Percentiles rank a stretch among this genome's conserved stretches.
Evolutionary conservation across 371 early-diverging fungal species (phyloP).

Genomic region (Syncephalastrum sp.): DNA sequence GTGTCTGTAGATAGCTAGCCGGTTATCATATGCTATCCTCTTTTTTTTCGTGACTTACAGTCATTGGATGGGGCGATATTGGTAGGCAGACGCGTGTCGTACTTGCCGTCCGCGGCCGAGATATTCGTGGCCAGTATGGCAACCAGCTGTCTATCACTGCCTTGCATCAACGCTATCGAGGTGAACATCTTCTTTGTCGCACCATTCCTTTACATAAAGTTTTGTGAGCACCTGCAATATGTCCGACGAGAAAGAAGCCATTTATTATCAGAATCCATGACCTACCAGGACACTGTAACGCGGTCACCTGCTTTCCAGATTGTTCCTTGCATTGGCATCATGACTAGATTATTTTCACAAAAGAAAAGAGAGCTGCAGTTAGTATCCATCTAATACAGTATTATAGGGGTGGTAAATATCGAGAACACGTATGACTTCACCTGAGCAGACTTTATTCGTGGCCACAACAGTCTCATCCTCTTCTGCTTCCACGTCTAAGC

Average conservation of each 20-base stretch:
- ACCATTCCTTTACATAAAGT: slow-evolving; percentile 3
- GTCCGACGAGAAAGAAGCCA: too few relatives aligned
- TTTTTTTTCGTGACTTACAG: slow-evolving; percentile 3
- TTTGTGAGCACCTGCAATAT: too few relatives aligned
- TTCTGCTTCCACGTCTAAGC: too few relatives aligned
- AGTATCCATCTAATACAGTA: too few relatives aligned
- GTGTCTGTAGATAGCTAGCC: too few relatives aligned
- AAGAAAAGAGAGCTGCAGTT: too few relatives aligned
- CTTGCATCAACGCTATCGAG: slow-evolving; percentile 5
- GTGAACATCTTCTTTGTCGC: neutral
- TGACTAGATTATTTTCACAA: slow-evolving; percentile 1
- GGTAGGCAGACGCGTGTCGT: slow-evolving; percentile 5
- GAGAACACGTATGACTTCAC: too few relatives aligned
- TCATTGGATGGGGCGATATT: slow-evolving; percentile 6
- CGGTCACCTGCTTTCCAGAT: slow-evolving; percentile 12
- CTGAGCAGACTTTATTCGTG: too few relatives aligned
- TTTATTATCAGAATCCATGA: too few relatives aligned
- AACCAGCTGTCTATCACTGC: neutral
- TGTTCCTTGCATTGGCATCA: slow-evolving; percentile 13
- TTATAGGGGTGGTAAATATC: too few relatives aligned
- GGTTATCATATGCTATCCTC: too few relatives aligned
- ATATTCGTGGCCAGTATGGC: slow-evolving; percentile 8
- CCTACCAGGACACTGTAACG: slow-evolving; percentile 9
- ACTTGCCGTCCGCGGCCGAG: slow-evolving; percentile 5
- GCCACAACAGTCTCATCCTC: too few relatives aligned